phyloP scores from a whole-genome alignment of 495 filamentous ascomycete genomes.

The Rhypophila decipiens region DNA sequence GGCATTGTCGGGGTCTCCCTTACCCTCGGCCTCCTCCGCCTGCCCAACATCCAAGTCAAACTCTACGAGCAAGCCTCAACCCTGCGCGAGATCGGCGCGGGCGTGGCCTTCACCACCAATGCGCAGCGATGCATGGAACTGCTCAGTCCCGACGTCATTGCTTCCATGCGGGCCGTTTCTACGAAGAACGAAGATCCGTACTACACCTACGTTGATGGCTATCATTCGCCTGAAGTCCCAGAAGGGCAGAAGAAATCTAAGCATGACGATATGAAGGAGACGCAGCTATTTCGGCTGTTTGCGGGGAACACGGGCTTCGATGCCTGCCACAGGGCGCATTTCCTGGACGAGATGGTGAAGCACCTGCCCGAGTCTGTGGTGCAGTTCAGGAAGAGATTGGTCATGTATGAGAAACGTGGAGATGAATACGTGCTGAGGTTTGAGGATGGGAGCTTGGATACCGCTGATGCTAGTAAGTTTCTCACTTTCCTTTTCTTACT shows the following conservation, averaged over 20 bases:
- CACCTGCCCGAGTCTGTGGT: slow-evolving; percentile 35
- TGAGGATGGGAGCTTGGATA: slow-evolving; percentile 38
- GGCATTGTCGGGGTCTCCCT: slow-evolving; percentile 38
- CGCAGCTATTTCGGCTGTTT: slow-evolving; percentile 22
- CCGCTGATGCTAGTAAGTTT: slow-evolving; percentile 37
- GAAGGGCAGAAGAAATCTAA: slow-evolving; percentile 11
- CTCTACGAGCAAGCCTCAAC: slow-evolving; percentile 36
- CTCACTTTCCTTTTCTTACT: background rate
- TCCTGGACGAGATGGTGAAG: slow-evolving; percentile 47
- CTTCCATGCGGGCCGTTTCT: slow-evolving; percentile 9
- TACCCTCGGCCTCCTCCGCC: slow-evolving; percentile 32
- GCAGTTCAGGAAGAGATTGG: slow-evolving; percentile 25
- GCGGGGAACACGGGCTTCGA: slow-evolving; percentile 32
- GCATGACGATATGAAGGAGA: slow-evolving; percentile 9
- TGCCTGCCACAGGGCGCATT: slow-evolving; percentile 42
- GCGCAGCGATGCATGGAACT: slow-evolving; percentile 20
- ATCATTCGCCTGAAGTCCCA: slow-evolving; percentile 11
- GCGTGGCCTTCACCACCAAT: slow-evolving; percentile 37
- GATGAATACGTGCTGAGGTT: slow-evolving; percentile 36
- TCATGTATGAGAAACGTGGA: slow-evolving; percentile 15
- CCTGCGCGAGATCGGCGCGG: slow-evolving; percentile 38
- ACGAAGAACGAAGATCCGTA: slow-evolving; percentile 13
- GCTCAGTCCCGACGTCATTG: slow-evolving; percentile 16
- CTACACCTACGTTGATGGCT: slow-evolving; percentile 33
- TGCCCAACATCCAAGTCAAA: slow-evolving; percentile 25